A percentile compares a stretch with the other conserved stretches of the same genome.
Conservation (phyloP, 164 flowering plant genomes). For the Chimonanthus praecox region DNA sequence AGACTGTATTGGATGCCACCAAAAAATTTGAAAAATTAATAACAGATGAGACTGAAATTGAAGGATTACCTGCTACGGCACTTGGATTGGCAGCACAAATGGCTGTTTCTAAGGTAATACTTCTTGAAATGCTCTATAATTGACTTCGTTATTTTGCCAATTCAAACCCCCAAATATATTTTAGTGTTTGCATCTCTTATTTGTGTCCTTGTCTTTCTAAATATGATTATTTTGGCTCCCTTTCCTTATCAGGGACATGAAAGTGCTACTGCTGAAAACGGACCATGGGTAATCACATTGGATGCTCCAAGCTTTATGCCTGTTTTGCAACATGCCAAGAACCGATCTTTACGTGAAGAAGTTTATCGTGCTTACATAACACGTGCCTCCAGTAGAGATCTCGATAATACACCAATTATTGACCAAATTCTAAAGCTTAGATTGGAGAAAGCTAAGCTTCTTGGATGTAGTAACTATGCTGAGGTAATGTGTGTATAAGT, state of each 20-base stretch:
- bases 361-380: conserved; percentile 76
- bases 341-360: conserved; percentile 83
- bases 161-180: background rate
- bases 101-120: conserved; percentile 77
- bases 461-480: conserved; percentile 80
- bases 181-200: background rate
- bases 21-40: conserved; percentile 87
- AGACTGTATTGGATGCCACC: conserved; percentile 92
- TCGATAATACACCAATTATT: conserved; percentile 78
- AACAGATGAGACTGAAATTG: conserved; percentile 80
- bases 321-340: conserved; percentile 86
- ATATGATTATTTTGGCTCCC: background rate
- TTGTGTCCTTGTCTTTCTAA: background rate
- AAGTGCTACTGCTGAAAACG: conserved; percentile 90
- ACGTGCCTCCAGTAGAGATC: conserved; percentile 86
- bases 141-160: background rate
- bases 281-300: conserved; percentile 95
- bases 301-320: conserved; percentile 89
- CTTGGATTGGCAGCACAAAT: conserved; percentile 89
- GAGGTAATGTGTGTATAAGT: conserved; percentile 47
- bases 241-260: conserved; percentile 57
- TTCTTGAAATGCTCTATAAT: background rate
- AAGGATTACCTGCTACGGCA: conserved; percentile 87
- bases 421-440: conserved; percentile 81
- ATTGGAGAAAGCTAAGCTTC: conserved; percentile 91